Evolutionary conservation across 2,329 filamentous ascomycete genomes (phyloP).

Genomic region (Aureobasidium sp.): DNA sequence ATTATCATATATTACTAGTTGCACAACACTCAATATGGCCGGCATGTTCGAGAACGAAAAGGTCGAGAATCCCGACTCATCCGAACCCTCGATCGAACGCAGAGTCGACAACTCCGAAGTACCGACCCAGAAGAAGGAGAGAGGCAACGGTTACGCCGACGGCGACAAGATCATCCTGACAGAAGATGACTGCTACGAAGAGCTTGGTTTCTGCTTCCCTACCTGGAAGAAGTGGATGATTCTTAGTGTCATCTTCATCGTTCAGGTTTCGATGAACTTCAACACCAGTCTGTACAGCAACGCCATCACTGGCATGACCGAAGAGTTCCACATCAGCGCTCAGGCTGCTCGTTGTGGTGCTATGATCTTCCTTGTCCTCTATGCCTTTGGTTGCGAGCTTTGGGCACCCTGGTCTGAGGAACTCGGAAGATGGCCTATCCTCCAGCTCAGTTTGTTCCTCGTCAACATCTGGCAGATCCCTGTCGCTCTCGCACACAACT

Average conservation of each 20-base stretch:
- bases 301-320: constrained; percentile 39
- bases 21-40: neutral
- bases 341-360: constrained; percentile 44
- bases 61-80: constrained; percentile 11
- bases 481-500: constrained; percentile 41
- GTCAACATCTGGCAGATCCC: constrained; percentile 51
- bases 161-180: constrained; percentile 8
- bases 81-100: constrained; percentile 8
- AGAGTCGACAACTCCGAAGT: constrained; percentile 15
- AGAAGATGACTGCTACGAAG: constrained; percentile 32
- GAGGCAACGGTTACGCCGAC: neutral
- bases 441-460: constrained; percentile 45
- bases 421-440: constrained; percentile 45
- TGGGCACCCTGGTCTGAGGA: constrained; percentile 52
- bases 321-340: constrained; percentile 41
- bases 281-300: constrained; percentile 52
- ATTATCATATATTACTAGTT: neutral
- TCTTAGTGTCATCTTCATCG: constrained; percentile 44
- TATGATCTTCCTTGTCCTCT: constrained; percentile 45
- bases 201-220: constrained; percentile 44
- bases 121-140: neutral
- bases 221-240: constrained; percentile 49
- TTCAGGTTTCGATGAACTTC: constrained; percentile 54
- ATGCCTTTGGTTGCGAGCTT: constrained; percentile 45
- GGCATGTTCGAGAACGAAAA: constrained; percentile 14